phyloP scores from a whole-genome alignment of 2,329 filamentous ascomycete genomes.

The Fusarium redolens region DNA sequence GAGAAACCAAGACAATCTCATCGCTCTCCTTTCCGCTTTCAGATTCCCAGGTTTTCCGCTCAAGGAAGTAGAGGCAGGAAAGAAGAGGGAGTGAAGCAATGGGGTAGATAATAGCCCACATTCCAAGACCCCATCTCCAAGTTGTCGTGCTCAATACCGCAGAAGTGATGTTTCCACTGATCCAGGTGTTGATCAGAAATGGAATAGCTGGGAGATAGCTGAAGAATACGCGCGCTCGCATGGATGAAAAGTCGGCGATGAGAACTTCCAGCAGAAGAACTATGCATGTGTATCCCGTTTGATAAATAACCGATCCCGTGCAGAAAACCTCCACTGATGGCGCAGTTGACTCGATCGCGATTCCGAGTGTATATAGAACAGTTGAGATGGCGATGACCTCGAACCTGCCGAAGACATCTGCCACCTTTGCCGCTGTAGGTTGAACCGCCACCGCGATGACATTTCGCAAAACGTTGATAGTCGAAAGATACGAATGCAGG shows the following conservation, averaged over 20 bases:
- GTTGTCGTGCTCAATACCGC: conserved; percentile 61
- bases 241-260: conserved; percentile 69
- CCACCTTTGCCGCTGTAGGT: conserved; percentile 70
- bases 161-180: conserved; percentile 66
- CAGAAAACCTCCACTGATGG: conserved; percentile 62
- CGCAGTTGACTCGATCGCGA: conserved; percentile 64
- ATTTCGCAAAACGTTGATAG: conserved; percentile 67
- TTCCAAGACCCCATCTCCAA: conserved; percentile 73
- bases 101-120: conserved; percentile 72
- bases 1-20: not conserved
- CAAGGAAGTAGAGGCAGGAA: conserved; percentile 52
- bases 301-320: conserved; percentile 66
- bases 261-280: conserved; percentile 70
- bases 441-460: conserved; percentile 70
- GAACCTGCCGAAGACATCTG: conserved; percentile 71
- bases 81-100: conserved; percentile 66
- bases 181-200: conserved; percentile 72
- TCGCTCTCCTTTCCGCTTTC: conserved; percentile 16
- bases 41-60: conserved; percentile 36
- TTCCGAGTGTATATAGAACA: conserved; percentile 65
- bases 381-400: conserved; percentile 67
- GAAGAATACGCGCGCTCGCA: conserved; percentile 69
- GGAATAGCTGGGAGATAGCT: conserved; percentile 70
- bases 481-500: conserved; percentile 66
- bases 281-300: conserved; percentile 68